phyloP scores from a whole-genome alignment of 371 early-diverging fungal genomes.

The Hamiltosporidium tvaerminnensis region DNA sequence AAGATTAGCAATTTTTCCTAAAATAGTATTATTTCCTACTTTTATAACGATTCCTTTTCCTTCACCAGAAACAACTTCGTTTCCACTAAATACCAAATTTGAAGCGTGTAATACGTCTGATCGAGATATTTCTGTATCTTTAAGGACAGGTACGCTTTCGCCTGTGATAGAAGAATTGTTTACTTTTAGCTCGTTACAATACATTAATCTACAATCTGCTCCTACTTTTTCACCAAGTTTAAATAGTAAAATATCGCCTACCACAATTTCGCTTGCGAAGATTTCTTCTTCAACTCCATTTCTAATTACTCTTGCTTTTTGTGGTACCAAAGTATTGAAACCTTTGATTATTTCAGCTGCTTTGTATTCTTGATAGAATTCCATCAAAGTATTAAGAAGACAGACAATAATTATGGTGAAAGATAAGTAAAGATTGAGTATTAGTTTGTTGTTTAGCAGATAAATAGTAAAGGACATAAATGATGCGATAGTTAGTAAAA shows the following conservation, averaged over 20 bases:
- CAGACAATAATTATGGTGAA: slow-evolving; percentile 68
- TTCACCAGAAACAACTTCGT: slow-evolving; percentile 66
- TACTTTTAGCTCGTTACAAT: slow-evolving; percentile 66
- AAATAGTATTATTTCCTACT: slow-evolving; percentile 70
- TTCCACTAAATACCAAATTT: slow-evolving; percentile 70
- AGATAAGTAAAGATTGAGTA: slow-evolving; percentile 58
- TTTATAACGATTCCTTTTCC: slow-evolving; percentile 73
- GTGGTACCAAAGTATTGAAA: slow-evolving; percentile 58
- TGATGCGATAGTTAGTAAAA: too few relatives aligned
- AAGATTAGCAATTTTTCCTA: slow-evolving; percentile 77
- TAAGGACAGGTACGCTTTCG: slow-evolving; percentile 66
- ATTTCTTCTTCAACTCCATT: slow-evolving; percentile 56
- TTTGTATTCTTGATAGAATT: slow-evolving; percentile 71
- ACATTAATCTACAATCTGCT: slow-evolving; percentile 65
- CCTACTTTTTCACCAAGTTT: slow-evolving; percentile 77
- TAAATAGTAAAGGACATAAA: too few relatives aligned
- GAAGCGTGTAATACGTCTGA: slow-evolving; percentile 69
- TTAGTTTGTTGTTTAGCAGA: too few relatives aligned
- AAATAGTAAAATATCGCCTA: slow-evolving; percentile 68
- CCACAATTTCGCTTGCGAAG: slow-evolving; percentile 59
- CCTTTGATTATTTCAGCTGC: slow-evolving; percentile 58
- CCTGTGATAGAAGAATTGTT: slow-evolving; percentile 87
- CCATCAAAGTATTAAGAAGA: slow-evolving; percentile 69
- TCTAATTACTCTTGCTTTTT: slow-evolving; percentile 61
- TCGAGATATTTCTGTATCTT: slow-evolving; percentile 55